Evolutionary conservation across 352 stramenopile species (phyloP), one percentile per base, ranked within the genome.

Genomic region (Phytophthora pseudosyringae): DNA sequence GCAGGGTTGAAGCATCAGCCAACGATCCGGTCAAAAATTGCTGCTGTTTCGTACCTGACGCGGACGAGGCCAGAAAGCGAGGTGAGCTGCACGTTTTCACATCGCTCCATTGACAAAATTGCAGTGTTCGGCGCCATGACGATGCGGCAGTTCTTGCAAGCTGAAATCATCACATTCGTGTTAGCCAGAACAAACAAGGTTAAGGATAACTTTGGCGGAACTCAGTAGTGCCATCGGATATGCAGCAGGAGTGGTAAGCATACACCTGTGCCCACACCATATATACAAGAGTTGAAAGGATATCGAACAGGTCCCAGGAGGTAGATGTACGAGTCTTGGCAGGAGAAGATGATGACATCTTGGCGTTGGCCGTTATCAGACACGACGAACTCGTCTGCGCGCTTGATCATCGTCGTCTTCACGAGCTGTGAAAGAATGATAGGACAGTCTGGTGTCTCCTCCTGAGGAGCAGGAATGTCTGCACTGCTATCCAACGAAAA

Each of bases 111-210:
- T 15, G 93, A 93, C 18, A 98, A 73, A 49, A 98, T 88, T 4
- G 94, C 94, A 15, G 87, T 93, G 48, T 96, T 97, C 21, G 95
- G 94, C n/a, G 91, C 95, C n/a, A 95, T 86, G 41, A 99, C 86
- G 58, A 99, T 97, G 32, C 91, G 98, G 78, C 95, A 98, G 67
- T 98, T 97, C 56, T 95, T 96, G 71, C 94, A 98, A 25, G 86
- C 92, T 18, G 90, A 89, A 72, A 99, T 92, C 50, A 89, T 98
- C 43, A 96, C 93, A 75, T 98, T 91, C 40, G 83, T 91, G 51
- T 53, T 69, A 55, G n/a, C 35, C 63, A 59, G 28, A 78, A 63
- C 25, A 53, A 67, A 53, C 31, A 54, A 53, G 64, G 79, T 90
- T 81, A 89, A 91, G 80, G 80, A 80, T 36, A 67, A 61, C 51